phyloP scores from a whole-genome alignment of 371 early-diverging fungal genomes.

The Actinomortierella wolfii region DNA sequence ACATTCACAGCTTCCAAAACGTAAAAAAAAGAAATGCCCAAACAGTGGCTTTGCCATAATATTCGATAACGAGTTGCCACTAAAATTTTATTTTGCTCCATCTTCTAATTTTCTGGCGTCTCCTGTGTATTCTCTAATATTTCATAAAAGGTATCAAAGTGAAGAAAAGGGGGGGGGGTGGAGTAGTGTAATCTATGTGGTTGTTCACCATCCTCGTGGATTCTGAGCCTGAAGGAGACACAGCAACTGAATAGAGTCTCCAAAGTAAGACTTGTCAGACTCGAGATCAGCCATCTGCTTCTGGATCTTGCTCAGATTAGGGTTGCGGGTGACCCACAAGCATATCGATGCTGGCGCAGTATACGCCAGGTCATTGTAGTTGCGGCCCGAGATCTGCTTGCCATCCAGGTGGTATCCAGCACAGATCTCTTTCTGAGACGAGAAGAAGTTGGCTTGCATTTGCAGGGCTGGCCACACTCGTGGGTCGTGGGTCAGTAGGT shows the following conservation, averaged over 20 bases:
- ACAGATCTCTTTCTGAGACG: constrained; percentile 51
- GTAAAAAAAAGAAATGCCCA: no score
- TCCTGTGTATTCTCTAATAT: no score
- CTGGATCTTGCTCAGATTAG: constrained; percentile 45
- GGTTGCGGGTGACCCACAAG: constrained; percentile 62
- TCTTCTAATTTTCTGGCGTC: no score
- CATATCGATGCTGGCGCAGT: constrained; percentile 62
- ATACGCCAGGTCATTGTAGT: constrained; percentile 65
- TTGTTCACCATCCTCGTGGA: constrained; percentile 24
- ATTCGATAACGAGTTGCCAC: no score
- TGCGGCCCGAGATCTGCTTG: constrained; percentile 48
- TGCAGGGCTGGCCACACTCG: constrained; percentile 55
- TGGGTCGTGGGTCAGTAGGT: constrained; percentile 59
- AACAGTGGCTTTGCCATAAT: no score
- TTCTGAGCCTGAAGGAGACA: constrained; percentile 56
- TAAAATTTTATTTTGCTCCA: no score
- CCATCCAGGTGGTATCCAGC: constrained; percentile 67
- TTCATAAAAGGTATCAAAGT: no score
- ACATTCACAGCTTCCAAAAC: no score
- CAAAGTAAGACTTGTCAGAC: constrained; percentile 61
- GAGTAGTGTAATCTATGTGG: no score
- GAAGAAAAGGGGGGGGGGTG: no score
- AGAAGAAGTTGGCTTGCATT: constrained; percentile 63
- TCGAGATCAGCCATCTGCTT: constrained; percentile 58
- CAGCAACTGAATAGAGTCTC: constrained; percentile 65